Evolutionary conservation across 1,284 basidiomycete species (phyloP), one percentile per base, ranked within the genome.

Genomic region (Sparassis latifolia): DNA sequence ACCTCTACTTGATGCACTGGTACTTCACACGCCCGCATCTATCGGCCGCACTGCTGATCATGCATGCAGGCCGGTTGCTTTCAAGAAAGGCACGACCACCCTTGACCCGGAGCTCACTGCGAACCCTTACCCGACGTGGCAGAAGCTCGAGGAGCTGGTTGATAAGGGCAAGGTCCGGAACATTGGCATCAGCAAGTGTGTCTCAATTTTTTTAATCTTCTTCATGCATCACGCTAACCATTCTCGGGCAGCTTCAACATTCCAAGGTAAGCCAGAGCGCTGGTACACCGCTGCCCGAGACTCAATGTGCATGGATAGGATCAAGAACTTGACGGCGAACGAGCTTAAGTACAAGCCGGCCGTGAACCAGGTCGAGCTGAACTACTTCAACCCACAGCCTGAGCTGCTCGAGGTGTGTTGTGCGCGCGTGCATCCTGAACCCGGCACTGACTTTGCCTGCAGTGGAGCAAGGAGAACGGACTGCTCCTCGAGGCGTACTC

Each of bases 1-100:
- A 93, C 61, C 67, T 88, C 45, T 86, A 88, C 61, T 73, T 91
- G 51, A 87, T 92, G 50, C 90, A 92, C 68, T 93, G 90, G 91
- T 90, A 68, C 32, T 52, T 32, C 40, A 10, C 28, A 44, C 33
- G 9, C 33, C 44, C 20, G 33, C 37, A 35, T n/a, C 12, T 37
- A 12, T 37, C 35, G 35, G 35, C 6, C 7, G 35, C 12, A 7
- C 6, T 49, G 2, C 10, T 29, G 12, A 47, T 29, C 29, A 33
- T 6, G 7, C 28, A 4, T 28, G 6, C 50, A 84, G 82, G 82
- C 83, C 84, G 0, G 67, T 87, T 7, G 88, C 88, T 3, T 76
- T 87, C 63, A 82, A 86, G 61, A 79, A 78, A 51, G 72, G 73
- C 40, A 79, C 76, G 48, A 70, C 69, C 46, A 61, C 71, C 59